These are phyloP conservation scores for Dipodascopsis tothii DNA, from an alignment of 805 yeast species.

Conservation along the genomic window DNA sequence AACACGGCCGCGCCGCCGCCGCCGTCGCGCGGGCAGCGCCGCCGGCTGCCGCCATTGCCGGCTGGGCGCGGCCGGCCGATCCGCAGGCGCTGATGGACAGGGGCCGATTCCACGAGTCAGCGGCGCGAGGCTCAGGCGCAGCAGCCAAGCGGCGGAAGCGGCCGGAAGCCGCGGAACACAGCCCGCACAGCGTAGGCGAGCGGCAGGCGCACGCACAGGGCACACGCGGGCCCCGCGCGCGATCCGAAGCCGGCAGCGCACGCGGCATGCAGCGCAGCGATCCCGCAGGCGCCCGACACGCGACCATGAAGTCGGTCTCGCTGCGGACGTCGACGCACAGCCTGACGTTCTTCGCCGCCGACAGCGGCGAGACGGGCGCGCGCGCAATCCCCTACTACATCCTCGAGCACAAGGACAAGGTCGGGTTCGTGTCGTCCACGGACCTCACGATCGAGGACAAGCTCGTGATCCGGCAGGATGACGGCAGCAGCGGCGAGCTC, in stretches of 20 bases:
- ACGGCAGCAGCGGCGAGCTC: constrained; percentile 2
- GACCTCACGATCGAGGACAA: constrained; percentile 19
- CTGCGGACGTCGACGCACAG: constrained; percentile 14
- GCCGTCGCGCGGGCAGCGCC: too few relatives aligned
- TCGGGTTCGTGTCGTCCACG: constrained; percentile 1
- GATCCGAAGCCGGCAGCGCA: neutral
- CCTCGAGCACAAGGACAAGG: constrained; percentile 1
- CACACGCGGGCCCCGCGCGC: neutral
- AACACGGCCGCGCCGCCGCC: too few relatives aligned
- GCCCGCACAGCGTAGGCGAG: neutral
- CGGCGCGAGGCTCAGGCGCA: too few relatives aligned
- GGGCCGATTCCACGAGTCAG: too few relatives aligned
- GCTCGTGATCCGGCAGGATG: constrained; percentile 15
- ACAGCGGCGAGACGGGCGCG: constrained; percentile 6
- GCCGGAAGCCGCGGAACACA: neutral
- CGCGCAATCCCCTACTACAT: constrained; percentile 11
- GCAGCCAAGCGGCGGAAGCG: neutral
- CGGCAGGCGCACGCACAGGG: neutral
- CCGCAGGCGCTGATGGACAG: too few relatives aligned
- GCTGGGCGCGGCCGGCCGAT: too few relatives aligned
- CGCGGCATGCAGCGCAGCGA: neutral
- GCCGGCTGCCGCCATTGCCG: too few relatives aligned
- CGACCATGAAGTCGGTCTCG: constrained; percentile 3
- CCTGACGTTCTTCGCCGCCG: constrained; percentile 11
- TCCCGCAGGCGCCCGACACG: neutral